Evolutionary conservation across 345 rosid genomes (phyloP), one percentile per base, ranked within the genome.

Genomic region (Reutealis trisperma): DNA sequence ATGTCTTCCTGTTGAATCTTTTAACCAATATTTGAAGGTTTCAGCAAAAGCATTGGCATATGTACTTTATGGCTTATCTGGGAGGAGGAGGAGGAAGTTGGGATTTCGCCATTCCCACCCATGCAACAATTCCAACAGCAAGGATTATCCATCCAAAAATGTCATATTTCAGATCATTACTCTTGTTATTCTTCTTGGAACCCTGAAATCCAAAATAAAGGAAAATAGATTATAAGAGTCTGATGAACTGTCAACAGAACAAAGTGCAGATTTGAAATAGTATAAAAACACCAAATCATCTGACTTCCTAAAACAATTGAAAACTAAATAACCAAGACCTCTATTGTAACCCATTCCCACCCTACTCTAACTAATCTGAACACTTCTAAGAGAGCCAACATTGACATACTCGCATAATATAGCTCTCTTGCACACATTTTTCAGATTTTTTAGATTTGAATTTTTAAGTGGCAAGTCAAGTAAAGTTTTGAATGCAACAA

Each of bases 71-170:
- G 15, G 66, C 78, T 80, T 80, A 85, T 81, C 80, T 71, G n/a
- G 83, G 63, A 71, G 86, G 81, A 72, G 86, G 73, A 19, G 83
- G 64, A 51, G 80, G 74, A 60, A 61, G 37, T 24, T 72, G 24
- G 58, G 74, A 45, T 67, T 67, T 81, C 30, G 84, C 84, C 65
- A 81, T 65, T 70, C 84, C 80, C 55, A 81, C 41, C 77, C 80
- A 81, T 0, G 84, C 60, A 51, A 76, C n/a, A 49, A 81, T 16
- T 63, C 84, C 84, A 52, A 76, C 77, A 2, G 80, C 84, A 37
- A 81, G 84, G 44, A 81, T 67, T 66, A 77, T 63, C 80, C 84
- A 81, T 73, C 80, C 80, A n/a, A 44, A 72, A 42, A 81, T 68
- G 44, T 76, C 80, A 37, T 76, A 81, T 49, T 72, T 77, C 47